A percentile compares a stretch with the other conserved stretches of the same genome.
These are phyloP conservation scores for Boechera divaricarpa DNA, from an alignment of 345 rosid genomes.

Conservation along the genomic window DNA sequence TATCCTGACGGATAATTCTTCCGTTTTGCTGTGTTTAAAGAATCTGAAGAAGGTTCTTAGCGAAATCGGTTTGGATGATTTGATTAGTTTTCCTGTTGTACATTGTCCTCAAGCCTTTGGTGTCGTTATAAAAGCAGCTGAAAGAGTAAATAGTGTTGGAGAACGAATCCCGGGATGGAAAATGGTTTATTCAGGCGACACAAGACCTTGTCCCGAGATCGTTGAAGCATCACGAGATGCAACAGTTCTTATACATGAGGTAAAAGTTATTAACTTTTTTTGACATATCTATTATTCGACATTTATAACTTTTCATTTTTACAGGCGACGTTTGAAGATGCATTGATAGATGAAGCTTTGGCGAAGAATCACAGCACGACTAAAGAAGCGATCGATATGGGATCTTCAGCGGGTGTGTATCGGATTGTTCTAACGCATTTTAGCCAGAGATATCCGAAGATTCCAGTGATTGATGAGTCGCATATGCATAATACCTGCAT, in stretches of 20 bases:
- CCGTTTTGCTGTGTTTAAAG: constrained; percentile 52
- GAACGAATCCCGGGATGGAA: constrained; percentile 91
- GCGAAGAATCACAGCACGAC: constrained; percentile 97
- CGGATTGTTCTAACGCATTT: constrained; percentile 90
- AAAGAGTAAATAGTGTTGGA: constrained; percentile 67
- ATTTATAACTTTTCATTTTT: background rate
- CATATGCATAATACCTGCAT: constrained; percentile 94
- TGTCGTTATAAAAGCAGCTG: constrained; percentile 67
- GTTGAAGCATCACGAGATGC: constrained; percentile 79
- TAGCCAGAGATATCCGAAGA: constrained; percentile 96
- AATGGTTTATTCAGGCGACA: constrained; percentile 92
- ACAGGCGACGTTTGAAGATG: constrained; percentile 97
- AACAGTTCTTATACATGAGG: constrained; percentile 94
- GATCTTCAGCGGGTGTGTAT: constrained; percentile 67
- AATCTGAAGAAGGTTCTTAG: constrained; percentile 62
- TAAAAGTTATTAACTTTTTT: constrained; percentile 33
- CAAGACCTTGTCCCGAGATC: constrained; percentile 85
- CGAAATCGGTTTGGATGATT: constrained; percentile 66
- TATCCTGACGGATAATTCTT: constrained; percentile 49
- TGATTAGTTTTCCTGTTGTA: constrained; percentile 90
- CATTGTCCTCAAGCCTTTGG: constrained; percentile 97
- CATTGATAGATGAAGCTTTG: constrained; percentile 82
- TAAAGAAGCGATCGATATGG: constrained; percentile 84
- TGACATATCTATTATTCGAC: background rate
- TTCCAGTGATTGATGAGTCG: constrained; percentile 73